phyloP scores from a whole-genome alignment of 352 stramenopile species.

The Globisporangium apiculatum region DNA sequence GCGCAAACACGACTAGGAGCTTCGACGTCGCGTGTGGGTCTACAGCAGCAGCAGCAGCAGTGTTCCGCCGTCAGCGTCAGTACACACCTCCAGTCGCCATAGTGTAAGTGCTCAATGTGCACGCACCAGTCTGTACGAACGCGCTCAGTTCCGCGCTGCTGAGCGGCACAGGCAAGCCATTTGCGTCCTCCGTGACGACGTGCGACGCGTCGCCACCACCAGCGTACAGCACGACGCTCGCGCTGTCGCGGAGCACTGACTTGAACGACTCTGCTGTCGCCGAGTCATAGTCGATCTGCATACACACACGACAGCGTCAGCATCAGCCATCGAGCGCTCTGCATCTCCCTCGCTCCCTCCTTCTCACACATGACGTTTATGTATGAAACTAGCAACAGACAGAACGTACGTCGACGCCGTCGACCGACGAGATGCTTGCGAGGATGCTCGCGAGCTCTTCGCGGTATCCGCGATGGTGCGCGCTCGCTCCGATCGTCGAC shows the following conservation, averaged over 20 bases:
- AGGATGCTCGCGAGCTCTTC: slow-evolving; percentile 51
- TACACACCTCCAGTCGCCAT: too few relatives aligned
- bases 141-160: slow-evolving; percentile 22
- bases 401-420: slow-evolving; percentile 29
- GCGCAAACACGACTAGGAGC: background rate
- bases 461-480: slow-evolving; percentile 21
- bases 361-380: background rate
- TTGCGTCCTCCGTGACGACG: slow-evolving; percentile 25
- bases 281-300: slow-evolving; percentile 26
- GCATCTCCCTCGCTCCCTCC: background rate
- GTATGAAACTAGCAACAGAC: background rate
- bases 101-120: background rate
- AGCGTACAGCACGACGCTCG: slow-evolving; percentile 35
- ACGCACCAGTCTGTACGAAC: slow-evolving; percentile 23
- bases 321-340: background rate
- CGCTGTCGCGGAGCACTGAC: slow-evolving; percentile 20
- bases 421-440: slow-evolving; percentile 28
- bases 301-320: background rate
- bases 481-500: slow-evolving; percentile 4
- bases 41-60: too few relatives aligned
- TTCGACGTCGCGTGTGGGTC: background rate
- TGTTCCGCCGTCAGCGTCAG: too few relatives aligned
- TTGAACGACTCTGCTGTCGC: slow-evolving; percentile 25
- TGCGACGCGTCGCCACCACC: slow-evolving; percentile 26
- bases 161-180: slow-evolving; percentile 24